Percentiles rank a stretch among this genome's conserved stretches.
These are phyloP conservation scores for Thamnidium elegans DNA, from an alignment of 192 early-diverging fungal genomes.

Conservation along the genomic window DNA sequence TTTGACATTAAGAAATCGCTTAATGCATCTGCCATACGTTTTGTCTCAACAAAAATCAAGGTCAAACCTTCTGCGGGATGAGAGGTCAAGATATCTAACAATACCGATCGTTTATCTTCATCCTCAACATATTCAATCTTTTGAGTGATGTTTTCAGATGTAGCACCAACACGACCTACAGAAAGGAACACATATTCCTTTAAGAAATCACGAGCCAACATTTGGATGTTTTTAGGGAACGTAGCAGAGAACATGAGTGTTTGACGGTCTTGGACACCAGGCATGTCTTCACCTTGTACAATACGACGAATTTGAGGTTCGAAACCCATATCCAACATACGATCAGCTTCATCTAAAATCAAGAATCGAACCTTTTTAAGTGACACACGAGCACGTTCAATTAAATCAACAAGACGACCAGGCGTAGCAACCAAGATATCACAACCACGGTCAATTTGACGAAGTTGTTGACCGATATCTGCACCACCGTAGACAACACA, in stretches of 20 bases:
- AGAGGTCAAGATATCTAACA: slow-evolving; percentile 77
- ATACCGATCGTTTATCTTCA: slow-evolving; percentile 85
- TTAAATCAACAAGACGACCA: slow-evolving; percentile 91
- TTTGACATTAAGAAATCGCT: slow-evolving; percentile 73
- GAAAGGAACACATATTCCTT: slow-evolving; percentile 81
- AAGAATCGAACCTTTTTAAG: slow-evolving; percentile 79
- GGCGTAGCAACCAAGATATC: slow-evolving; percentile 93
- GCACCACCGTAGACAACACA: slow-evolving; percentile 96
- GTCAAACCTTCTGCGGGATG: slow-evolving; percentile 62
- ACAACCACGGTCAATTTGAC: slow-evolving; percentile 89
- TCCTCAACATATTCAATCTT: slow-evolving; percentile 91
- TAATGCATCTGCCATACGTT: slow-evolving; percentile 88
- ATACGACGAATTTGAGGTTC: slow-evolving; percentile 91
- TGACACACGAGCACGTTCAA: slow-evolving; percentile 77
- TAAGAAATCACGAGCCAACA: slow-evolving; percentile 84
- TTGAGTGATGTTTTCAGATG: slow-evolving; percentile 95
- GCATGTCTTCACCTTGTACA: slow-evolving; percentile 75
- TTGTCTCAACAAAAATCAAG: slow-evolving; percentile 97
- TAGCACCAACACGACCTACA: slow-evolving; percentile 91
- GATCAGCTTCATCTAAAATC: slow-evolving; percentile 95
- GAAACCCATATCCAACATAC: slow-evolving; percentile 96
- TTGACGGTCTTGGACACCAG: slow-evolving; percentile 75
- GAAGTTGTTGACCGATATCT: slow-evolving; percentile 84
- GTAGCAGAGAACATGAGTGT: slow-evolving; percentile 97
- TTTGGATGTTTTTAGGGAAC: slow-evolving; percentile 86